phyloP scores from a whole-genome alignment of 768 basidiomycete species.

The Panaeolus papilionaceus region DNA sequence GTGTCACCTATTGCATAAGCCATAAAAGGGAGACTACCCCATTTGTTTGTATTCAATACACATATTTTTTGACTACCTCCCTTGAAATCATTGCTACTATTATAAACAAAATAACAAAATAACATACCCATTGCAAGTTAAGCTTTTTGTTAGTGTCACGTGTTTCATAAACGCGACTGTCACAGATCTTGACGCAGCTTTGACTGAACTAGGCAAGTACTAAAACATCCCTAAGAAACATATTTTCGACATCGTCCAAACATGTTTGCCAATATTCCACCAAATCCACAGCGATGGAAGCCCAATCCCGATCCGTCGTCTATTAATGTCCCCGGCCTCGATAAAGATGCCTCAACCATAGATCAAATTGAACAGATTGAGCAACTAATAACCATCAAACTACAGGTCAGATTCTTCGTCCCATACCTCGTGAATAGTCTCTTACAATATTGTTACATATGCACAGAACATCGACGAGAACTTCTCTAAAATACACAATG shows the following conservation, averaged over 20 bases:
- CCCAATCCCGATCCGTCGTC: slow-evolving; percentile 66
- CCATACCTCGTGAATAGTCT: slow-evolving; percentile 1
- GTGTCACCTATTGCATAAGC: too few species aligned
- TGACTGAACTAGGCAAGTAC: neutral
- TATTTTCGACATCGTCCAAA: slow-evolving; percentile 31
- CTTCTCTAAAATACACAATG: slow-evolving; percentile 87
- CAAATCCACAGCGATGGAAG: slow-evolving; percentile 72
- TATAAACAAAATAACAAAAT: neutral
- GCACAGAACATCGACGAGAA: slow-evolving; percentile 89
- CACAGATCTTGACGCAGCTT: neutral
- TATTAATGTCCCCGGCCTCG: slow-evolving; percentile 76
- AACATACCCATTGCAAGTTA: neutral
- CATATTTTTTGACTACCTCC: neutral
- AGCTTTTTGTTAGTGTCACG: neutral
- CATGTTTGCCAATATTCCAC: slow-evolving; percentile 45
- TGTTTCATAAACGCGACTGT: neutral
- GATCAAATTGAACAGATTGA: slow-evolving; percentile 96
- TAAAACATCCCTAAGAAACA: too few species aligned
- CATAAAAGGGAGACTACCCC: too few species aligned
- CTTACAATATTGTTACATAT: slow-evolving; percentile 7
- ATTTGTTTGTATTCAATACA: too few species aligned
- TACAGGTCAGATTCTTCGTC: slow-evolving; percentile 63
- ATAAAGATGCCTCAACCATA: slow-evolving; percentile 67
- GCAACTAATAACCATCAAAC: slow-evolving; percentile 89
- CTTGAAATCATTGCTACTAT: neutral